Evolutionary conservation across 768 basidiomycete species (phyloP), one percentile per base, ranked within the genome.

Genomic region (Phylloporus scabripes): DNA sequence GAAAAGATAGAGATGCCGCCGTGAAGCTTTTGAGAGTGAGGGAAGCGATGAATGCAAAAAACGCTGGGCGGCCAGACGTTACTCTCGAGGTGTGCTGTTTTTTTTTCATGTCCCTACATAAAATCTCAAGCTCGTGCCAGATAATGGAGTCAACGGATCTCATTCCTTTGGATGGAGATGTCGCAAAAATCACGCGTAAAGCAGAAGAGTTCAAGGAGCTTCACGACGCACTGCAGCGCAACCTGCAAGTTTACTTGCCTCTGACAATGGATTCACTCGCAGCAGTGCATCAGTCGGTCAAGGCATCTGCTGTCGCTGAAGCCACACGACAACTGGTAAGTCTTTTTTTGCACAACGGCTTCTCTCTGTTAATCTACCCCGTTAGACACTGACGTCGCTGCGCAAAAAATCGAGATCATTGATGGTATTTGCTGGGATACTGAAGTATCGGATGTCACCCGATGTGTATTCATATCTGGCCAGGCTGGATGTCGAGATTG

Each of bases 191-290:
- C 60, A 92, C 88, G 29, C 79, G 85, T 34, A 78, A 84, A 38
- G 89, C 92, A 14, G 91, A 95, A 62, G 87, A 92, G 58, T 94
- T 97, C 72, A 85, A 85, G 62, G 82, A 91, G 46, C 69, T 87
- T 15, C 86, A 95, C 48, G 90, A 95, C 57, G 78, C 88, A 2
- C 72, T 96, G 59, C 89, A 93, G 59, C 81, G 87, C 55, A 97
- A 95, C 70, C 68, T 98, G 65, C 91, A 92, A 59, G 79, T 81
- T 2, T 88, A 96, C 65, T 76, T 98, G 42, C 80, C 88, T 29
- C 78, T 92, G 33, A 87, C 91, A 18, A 99, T 98, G 96, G 92
- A 93, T 61, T 81, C 85, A 24, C 80, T 98, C 23, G 85, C 87
- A 42, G 82, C 78, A 12, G 79, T 94, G 14, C 87, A 95, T 58